Conservation (phyloP, 305 asterid species). For the Plantago coronopus region DNA sequence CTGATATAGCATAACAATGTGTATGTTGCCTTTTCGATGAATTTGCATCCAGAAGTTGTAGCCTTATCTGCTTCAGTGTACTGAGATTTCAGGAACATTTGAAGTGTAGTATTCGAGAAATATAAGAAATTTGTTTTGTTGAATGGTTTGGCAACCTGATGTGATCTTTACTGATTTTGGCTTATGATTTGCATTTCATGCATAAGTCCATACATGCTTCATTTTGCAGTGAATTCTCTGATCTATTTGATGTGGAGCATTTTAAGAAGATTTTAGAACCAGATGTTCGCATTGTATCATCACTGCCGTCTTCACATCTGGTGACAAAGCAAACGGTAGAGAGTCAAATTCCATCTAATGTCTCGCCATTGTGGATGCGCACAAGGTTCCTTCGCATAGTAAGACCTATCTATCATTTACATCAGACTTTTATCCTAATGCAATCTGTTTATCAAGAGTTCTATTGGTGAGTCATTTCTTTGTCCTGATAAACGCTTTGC, state of each 20-base stretch:
- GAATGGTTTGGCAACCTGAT: too few species aligned
- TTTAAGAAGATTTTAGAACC: constrained; percentile 51
- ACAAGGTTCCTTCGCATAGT: constrained; percentile 52
- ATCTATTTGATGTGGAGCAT: constrained; percentile 61
- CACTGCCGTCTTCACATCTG: constrained; percentile 58
- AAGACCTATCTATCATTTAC: constrained; percentile 11
- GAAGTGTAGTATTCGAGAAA: too few species aligned
- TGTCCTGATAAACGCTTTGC: constrained; percentile 4
- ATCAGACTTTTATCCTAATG: background rate
- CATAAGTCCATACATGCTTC: background rate
- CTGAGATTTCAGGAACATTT: too few species aligned
- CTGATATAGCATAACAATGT: too few species aligned
- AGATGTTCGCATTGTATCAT: constrained; percentile 46
- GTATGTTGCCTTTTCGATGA: too few species aligned
- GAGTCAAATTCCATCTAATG: constrained; percentile 50
- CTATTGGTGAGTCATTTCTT: background rate
- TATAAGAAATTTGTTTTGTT: too few species aligned
- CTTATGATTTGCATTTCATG: too few species aligned
- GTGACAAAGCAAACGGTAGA: constrained; percentile 47
- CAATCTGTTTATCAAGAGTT: background rate
- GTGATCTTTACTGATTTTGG: too few species aligned
- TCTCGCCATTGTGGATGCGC: constrained; percentile 57
- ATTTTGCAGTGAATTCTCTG: constrained; percentile 54
- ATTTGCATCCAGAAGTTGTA: too few species aligned
- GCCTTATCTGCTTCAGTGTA: too few species aligned